Percentiles rank a stretch among this genome's conserved stretches.
These are phyloP conservation scores for Albophoma yamanashiensis DNA, from an alignment of 2,329 filamentous ascomycete genomes.

Conservation along the genomic window DNA sequence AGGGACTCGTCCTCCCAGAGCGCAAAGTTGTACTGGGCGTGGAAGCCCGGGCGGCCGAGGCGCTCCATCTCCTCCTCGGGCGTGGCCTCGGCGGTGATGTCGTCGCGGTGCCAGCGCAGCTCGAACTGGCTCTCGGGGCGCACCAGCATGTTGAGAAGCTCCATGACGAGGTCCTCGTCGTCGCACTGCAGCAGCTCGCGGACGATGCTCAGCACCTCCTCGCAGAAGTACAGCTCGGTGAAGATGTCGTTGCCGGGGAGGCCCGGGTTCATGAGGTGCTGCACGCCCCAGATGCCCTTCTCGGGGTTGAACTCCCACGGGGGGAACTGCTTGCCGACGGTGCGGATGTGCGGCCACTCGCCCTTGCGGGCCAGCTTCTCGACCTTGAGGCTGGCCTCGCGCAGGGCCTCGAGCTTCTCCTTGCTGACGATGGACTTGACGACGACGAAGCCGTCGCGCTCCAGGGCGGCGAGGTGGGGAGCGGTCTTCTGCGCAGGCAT, in stretches of 20 bases:
- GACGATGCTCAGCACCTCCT: slow-evolving; percentile 50
- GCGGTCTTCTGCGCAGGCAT: slow-evolving; percentile 10
- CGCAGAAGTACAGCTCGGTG: slow-evolving; percentile 60
- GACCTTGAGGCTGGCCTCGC: slow-evolving; percentile 45
- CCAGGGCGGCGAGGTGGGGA: slow-evolving; percentile 35
- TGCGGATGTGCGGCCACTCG: slow-evolving; percentile 71
- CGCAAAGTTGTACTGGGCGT: slow-evolving; percentile 83
- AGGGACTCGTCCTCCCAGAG: slow-evolving; percentile 65
- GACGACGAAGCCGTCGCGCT: slow-evolving; percentile 65
- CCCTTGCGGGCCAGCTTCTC: slow-evolving; percentile 55
- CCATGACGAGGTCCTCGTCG: slow-evolving; percentile 66
- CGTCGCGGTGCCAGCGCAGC: slow-evolving; percentile 78
- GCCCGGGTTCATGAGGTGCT: slow-evolving; percentile 69
- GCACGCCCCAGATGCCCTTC: slow-evolving; percentile 77
- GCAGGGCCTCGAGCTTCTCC: slow-evolving; percentile 46
- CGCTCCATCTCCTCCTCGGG: slow-evolving; percentile 56
- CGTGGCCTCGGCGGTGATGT: slow-evolving; percentile 57
- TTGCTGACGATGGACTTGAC: slow-evolving; percentile 54
- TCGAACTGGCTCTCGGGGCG: slow-evolving; percentile 61
- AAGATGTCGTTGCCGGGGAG: slow-evolving; percentile 54
- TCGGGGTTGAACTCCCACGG: slow-evolving; percentile 58
- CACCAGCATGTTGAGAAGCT: slow-evolving; percentile 79
- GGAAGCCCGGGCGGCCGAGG: slow-evolving; percentile 51
- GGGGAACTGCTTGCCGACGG: slow-evolving; percentile 82
- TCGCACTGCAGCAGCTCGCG: slow-evolving; percentile 47